Base-by-base conservation (phyloP, 139 green algal species). In the Penium margaritaceum region DNA sequence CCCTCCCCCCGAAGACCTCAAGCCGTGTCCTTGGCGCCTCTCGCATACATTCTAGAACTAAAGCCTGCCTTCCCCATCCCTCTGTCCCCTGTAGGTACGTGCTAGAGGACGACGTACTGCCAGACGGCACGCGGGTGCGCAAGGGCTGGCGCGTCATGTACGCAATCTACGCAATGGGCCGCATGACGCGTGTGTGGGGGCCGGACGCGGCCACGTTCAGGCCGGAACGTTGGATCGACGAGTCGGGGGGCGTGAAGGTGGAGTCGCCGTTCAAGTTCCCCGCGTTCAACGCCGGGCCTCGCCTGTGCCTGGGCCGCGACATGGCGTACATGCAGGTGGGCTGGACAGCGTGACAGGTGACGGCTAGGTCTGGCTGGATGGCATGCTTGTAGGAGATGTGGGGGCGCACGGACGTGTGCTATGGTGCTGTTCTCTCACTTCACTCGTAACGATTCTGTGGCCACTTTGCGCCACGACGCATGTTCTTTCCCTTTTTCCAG, bases 231-330 rank as follows among this genome's bases (percentile, higher is more conserved):
- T 77, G 37, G 38, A 62, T 77, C 15, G 34, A 72, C 15, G 43
- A 2, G 29, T 19, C 17, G n/a, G 67, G 67, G 4, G 17, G 64
- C 7, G 55, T 69, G 24, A 30, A 34, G 36, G 15, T 7, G 9
- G 41, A 36, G 14, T 76, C 69, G 54, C 55, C 69, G n/a, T 76
- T 61, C 69, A 76, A 67, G 62, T 69, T 41, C 62, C 62, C 62
- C 0, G 62, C 30, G 15, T 69, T 69, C 34, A 69, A 72, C 2
- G 64, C 69, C 7, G 69, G 69, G 17, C 69, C 69, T 7, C 54
- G 69, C n/a, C 27, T 58, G 33, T 76, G 69, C 69, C 69, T 76
- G 35, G 55, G 69, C 36, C 68, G 63, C n/a, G 69, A 76, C 69
- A 61, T 76, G 54, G 69, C 69, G 0, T 78, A 72, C 34, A n/a